phyloP scores from a whole-genome alignment of 768 basidiomycete species.

The Piloderma croceum region DNA sequence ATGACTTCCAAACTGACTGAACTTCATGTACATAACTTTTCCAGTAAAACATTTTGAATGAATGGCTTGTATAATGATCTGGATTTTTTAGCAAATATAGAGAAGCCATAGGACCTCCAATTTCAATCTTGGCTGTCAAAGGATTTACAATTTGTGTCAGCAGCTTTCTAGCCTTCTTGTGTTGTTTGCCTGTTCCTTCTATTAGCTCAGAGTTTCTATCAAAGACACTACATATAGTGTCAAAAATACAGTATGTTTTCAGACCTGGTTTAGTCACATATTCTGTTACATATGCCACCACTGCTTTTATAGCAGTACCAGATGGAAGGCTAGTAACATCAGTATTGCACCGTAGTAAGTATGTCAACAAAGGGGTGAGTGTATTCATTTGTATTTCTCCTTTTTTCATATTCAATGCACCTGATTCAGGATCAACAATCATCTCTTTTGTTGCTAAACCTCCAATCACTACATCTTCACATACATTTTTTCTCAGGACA shows the following conservation, averaged over 20 bases:
- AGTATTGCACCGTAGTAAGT: conserved; percentile 22
- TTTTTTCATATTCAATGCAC: conserved; percentile 26
- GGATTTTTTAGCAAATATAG: conserved; percentile 31
- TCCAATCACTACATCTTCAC: too few species aligned
- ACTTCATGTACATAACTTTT: conserved; percentile 24
- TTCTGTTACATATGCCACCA: conserved; percentile 24
- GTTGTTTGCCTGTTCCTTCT: neutral
- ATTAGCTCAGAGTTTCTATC: conserved; percentile 18
- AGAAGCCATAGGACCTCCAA: conserved; percentile 33
- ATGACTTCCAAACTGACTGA: conserved; percentile 13
- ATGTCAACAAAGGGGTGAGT: conserved; percentile 21
- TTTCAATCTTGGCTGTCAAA: conserved; percentile 29
- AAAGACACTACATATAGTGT: conserved; percentile 16
- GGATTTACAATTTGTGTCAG: conserved; percentile 34
- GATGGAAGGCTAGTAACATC: conserved; percentile 20
- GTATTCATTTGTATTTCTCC: conserved; percentile 30
- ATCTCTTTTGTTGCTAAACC: too few species aligned
- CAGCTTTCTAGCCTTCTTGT: conserved; percentile 22
- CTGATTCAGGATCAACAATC: conserved; percentile 21
- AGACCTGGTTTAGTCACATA: conserved; percentile 24
- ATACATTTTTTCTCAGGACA: too few species aligned
- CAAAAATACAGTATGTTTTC: conserved; percentile 22
- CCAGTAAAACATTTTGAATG: conserved; percentile 32
- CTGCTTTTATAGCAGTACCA: conserved; percentile 21
- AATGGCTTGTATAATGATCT: conserved; percentile 35